Evolutionary conservation across 139 green algal genomes (phyloP), one percentile per base, ranked within the genome.

Genomic region (Chlorella ohadii): DNA sequence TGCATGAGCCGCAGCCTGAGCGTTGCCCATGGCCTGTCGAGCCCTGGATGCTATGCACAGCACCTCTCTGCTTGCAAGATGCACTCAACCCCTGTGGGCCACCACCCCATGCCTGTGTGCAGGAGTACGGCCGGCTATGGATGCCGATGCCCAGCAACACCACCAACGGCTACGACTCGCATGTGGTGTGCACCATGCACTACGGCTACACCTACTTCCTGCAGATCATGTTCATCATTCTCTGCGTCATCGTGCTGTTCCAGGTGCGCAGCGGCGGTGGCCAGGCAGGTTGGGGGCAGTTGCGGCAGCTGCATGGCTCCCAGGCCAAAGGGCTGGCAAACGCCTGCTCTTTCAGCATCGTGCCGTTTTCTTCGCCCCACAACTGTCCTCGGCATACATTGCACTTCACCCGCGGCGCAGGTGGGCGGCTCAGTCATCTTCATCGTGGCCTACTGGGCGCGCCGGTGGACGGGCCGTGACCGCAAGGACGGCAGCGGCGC

Each of bases 171-270:
- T 85, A 85, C 70, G 80, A 85, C 68, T 57, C 80, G 23, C 51
- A 79, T 25, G 72, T 86, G 16, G 44, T 66, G 41, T 86, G 81
- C 81, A 81, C 57, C 55, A 75, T 73, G 59, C 72, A 86, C 72
- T 82, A 71, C 31, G 81, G 81, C 59, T 81, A 81, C 81, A 86
- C 81, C 39, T 86, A 86, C 81, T 86, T 81, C 72, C 71, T 86
- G 59, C 71, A 81, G 31, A 61, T 75, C 57, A 78, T 81, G 81
- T 86, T 86, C 81, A 66, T 75, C 72, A 28, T 81, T 1, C 57
- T 86, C 27, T 86, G 81, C 47, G 41, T 86, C 71, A 77, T 86
- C 56, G 75, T 86, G 9, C 13, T 81, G 23, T 85, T 85, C 70
- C 80, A 85, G 80, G 80, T 85, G 80, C 25, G 68, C 11, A 1